These are phyloP conservation scores for Geotrichum carabidarum DNA, from an alignment of 1,139 yeast genomes.

Conservation along the genomic window DNA sequence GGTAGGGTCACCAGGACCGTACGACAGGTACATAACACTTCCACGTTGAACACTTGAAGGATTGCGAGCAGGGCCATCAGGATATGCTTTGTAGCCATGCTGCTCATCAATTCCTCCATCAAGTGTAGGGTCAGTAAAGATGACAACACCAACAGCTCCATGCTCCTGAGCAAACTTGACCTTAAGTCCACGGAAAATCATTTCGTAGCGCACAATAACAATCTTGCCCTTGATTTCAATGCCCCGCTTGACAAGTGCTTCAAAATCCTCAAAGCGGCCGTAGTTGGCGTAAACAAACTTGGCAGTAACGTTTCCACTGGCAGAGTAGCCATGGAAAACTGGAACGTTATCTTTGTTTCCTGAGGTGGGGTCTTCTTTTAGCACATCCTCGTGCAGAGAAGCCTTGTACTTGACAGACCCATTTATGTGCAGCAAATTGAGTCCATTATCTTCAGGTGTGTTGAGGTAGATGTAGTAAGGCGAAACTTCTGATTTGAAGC, in stretches of 20 bases:
- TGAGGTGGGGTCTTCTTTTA: slow-evolving; percentile 68
- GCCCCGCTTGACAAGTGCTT: slow-evolving; percentile 41
- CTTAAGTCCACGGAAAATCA: slow-evolving; percentile 59
- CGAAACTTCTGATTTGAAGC: slow-evolving; percentile 50
- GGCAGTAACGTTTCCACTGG: slow-evolving; percentile 60
- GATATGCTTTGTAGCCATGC: slow-evolving; percentile 55
- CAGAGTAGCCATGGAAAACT: slow-evolving; percentile 65
- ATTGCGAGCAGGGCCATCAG: slow-evolving; percentile 64
- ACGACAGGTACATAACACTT: slow-evolving; percentile 71
- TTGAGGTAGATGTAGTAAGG: slow-evolving; percentile 57
- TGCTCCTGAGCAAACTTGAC: slow-evolving; percentile 62
- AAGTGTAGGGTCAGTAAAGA: slow-evolving; percentile 65
- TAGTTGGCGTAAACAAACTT: slow-evolving; percentile 56
- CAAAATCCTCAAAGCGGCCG: slow-evolving; percentile 55
- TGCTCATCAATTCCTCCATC: slow-evolving; percentile 48
- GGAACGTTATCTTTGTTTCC: slow-evolving; percentile 48
- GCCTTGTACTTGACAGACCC: slow-evolving; percentile 52
- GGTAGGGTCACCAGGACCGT: slow-evolving; percentile 83
- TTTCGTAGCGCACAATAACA: slow-evolving; percentile 57
- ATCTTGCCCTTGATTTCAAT: slow-evolving; percentile 50
- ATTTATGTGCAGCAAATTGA: slow-evolving; percentile 41
- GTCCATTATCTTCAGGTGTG: slow-evolving; percentile 53
- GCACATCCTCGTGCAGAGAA: slow-evolving; percentile 62
- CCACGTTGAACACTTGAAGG: slow-evolving; percentile 77
- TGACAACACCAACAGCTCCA: slow-evolving; percentile 56